Evolutionary conservation across 192 early-diverging fungal species (phyloP), one percentile per base, ranked within the genome.

Genomic region (Allomyces macrogynus): DNA sequence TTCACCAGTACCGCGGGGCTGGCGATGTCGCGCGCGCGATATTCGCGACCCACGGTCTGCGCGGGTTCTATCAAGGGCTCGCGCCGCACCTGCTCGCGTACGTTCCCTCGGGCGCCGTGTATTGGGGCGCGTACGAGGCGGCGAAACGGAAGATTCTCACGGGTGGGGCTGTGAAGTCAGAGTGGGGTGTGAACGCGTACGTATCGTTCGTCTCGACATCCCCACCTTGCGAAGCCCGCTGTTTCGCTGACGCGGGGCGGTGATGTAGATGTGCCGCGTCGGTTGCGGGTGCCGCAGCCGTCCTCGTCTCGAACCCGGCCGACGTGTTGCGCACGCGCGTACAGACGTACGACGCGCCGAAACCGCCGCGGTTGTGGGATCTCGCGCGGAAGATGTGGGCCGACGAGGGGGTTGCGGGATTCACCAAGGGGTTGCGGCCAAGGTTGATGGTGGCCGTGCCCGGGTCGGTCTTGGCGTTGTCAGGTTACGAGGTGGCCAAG

Each of bases 81-180:
- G 14, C 67, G 7, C 73, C 73, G 27, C 75, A 64, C 68, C 64
- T 27, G 70, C 43, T 14, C 10, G 73, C 76, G 20, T 77, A 72
- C 63, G 77, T 73, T 20, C 77, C 77, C 2, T 75, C 72, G 14
- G 72, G 70, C 9, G 75, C 75, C 10, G 73, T 79, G 1, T 75
- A 79, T 64, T 79, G 77, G 77, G 77, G 77, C 7, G 62, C 74
- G 4, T 79, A 76, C 66, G 77, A 79, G 65, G 64, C 72, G 20
- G 23, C 42, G 65, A 79, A 79, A 72, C 43, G 62, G 8, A 4
- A 70, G 43, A 23, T 75, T 14, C 67, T 64, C 26, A 24, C 14
- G 7, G 43, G 22, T 40, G 32, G 32, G 3, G 32, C 4, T 0
- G 32, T 40, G 32, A 3, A 7, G 32, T 40, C 32, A 7, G 32